Percentiles rank a stretch among this genome's conserved stretches.
Evolutionary conservation across 2,329 filamentous ascomycete genomes (phyloP).

Genomic region (Epichloe baconii): DNA sequence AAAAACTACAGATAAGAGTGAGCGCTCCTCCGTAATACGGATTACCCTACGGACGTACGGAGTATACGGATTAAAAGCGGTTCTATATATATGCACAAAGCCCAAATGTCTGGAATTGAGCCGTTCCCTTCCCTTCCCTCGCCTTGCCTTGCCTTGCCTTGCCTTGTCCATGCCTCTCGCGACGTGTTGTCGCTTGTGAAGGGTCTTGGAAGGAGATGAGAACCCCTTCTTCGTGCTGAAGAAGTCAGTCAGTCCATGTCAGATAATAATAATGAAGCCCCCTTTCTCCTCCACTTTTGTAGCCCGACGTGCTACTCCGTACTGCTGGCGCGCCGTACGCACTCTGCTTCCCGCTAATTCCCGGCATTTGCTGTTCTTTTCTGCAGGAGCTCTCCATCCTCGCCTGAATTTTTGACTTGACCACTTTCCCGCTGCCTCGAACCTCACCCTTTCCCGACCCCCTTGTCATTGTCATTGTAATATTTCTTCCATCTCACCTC

Average conservation of each 20-base stretch:
- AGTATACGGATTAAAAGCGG: too few species aligned
- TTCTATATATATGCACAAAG: too few species aligned
- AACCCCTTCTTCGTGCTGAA: background rate
- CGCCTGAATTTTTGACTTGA: background rate
- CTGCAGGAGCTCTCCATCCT: background rate
- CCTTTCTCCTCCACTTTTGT: background rate
- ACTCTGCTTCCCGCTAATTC: background rate
- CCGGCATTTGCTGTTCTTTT: background rate
- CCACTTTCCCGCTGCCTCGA: background rate
- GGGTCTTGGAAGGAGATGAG: too few species aligned
- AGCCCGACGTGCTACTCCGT: background rate
- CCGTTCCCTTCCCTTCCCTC: too few species aligned
- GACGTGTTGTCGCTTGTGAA: too few species aligned
- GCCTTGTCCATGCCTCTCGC: too few species aligned
- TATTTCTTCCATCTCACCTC: background rate
- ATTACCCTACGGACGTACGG: too few species aligned
- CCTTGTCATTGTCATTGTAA: conserved; percentile 1
- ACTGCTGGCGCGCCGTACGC: background rate
- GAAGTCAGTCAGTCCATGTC: too few species aligned
- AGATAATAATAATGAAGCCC: background rate
- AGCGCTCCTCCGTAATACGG: too few species aligned
- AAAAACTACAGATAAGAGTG: too few species aligned
- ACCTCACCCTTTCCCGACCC: conserved; percentile 1
- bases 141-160: too few species aligned
- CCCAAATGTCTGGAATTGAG: too few species aligned